phyloP scores from a whole-genome alignment of 2,329 filamentous ascomycete genomes.

The Aschersonia sp. region DNA sequence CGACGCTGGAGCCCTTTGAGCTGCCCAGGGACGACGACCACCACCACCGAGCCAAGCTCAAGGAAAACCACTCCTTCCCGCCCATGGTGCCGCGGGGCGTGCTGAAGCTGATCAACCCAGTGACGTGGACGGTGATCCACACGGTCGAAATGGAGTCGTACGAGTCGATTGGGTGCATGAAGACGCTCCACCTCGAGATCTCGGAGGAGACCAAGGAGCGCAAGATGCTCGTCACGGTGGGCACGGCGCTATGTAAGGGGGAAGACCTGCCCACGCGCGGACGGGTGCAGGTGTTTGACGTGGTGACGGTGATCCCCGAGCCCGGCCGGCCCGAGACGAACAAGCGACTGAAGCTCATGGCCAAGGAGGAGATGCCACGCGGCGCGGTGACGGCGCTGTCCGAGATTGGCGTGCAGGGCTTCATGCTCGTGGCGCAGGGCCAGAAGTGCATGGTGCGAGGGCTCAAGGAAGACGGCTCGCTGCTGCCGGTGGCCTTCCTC shows the following conservation, averaged over 20 bases:
- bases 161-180: conserved; percentile 69
- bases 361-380: conserved; percentile 79
- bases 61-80: conserved; percentile 48
- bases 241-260: conserved; percentile 72
- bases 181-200: conserved; percentile 72
- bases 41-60: conserved; percentile 67
- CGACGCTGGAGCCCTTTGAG: conserved; percentile 54
- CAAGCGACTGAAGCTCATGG: conserved; percentile 69
- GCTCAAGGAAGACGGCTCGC: conserved; percentile 83
- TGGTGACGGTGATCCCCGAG: conserved; percentile 83
- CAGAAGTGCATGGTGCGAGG: conserved; percentile 97
- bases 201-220: conserved; percentile 85
- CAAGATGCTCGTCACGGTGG: conserved; percentile 67
- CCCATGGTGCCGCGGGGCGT: conserved; percentile 59
- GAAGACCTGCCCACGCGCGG: conserved; percentile 83
- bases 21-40: conserved; percentile 77
- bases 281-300: conserved; percentile 77
- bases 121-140: conserved; percentile 67
- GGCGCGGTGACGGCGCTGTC: conserved; percentile 81
- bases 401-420: conserved; percentile 73
- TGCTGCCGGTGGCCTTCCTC: conserved; percentile 90
- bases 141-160: conserved; percentile 55
- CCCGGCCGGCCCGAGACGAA: conserved; percentile 75
- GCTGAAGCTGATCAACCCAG: conserved; percentile 65
- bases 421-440: conserved; percentile 80